These are phyloP conservation scores for Chaetomium cochliodes DNA, from an alignment of 495 filamentous ascomycete species.

Conservation along the genomic window DNA sequence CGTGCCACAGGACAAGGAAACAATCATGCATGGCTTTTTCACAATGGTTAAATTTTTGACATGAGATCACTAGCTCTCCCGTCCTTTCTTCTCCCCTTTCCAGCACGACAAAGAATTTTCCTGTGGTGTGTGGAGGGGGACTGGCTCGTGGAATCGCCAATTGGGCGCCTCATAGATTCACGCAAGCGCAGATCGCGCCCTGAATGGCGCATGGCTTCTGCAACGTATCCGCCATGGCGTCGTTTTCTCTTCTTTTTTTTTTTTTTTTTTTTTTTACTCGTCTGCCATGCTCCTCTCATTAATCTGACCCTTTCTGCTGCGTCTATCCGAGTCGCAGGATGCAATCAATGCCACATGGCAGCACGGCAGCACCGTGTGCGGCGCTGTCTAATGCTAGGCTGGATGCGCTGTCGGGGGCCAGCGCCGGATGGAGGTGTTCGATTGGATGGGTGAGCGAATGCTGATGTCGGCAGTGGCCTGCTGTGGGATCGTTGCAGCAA, in stretches of 20 bases:
- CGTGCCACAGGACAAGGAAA: background rate
- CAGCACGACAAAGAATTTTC: slow-evolving; percentile 6
- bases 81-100: background rate
- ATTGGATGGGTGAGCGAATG: slow-evolving; percentile 14
- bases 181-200: slow-evolving; percentile 16
- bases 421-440: background rate
- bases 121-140: background rate
- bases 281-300: background rate
- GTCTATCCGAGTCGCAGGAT: slow-evolving; percentile 8
- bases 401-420: background rate
- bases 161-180: slow-evolving; percentile 11
- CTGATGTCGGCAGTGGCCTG: slow-evolving; percentile 17
- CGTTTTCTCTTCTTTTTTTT: too few relatives aligned
- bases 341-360: slow-evolving; percentile 22
- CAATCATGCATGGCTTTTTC: background rate
- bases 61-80: background rate
- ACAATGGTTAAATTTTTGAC: slow-evolving; percentile 4
- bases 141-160: slow-evolving; percentile 5
- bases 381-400: background rate
- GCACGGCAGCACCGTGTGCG: slow-evolving; percentile 4
- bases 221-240: slow-evolving; percentile 9
- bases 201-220: slow-evolving; percentile 5
- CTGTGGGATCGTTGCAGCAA: slow-evolving; percentile 12
- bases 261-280: background rate
- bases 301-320: slow-evolving; percentile 6